These are phyloP conservation scores for Lojkania enalia DNA, from an alignment of 2,329 filamentous ascomycete genomes.

Conservation along the genomic window DNA sequence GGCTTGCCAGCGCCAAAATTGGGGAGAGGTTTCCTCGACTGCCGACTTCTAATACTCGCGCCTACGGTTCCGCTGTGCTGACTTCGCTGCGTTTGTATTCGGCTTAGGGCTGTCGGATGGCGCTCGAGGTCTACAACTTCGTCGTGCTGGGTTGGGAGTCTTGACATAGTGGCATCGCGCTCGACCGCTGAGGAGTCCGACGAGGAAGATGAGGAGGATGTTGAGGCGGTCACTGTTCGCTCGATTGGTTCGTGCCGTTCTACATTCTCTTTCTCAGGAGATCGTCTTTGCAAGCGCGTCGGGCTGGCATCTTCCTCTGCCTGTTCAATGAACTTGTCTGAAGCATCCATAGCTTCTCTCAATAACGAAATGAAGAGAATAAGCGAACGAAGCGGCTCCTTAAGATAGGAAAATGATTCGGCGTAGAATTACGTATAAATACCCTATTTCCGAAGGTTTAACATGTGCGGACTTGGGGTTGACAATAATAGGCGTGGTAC, in stretches of 20 bases:
- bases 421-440: no score
- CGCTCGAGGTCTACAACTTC: conserved; percentile 59
- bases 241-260: conserved; percentile 54
- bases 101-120: conserved; percentile 68
- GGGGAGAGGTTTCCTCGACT: conserved; percentile 63
- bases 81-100: conserved; percentile 70
- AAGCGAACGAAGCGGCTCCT: no score
- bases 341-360: conserved; percentile 50
- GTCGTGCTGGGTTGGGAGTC: conserved; percentile 66
- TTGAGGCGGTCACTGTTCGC: conserved; percentile 60
- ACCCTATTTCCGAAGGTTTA: no score
- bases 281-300: conserved; percentile 38
- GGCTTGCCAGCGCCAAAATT: conserved; percentile 74
- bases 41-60: conserved; percentile 49
- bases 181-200: conserved; percentile 48
- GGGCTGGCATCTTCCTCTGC: conserved; percentile 61
- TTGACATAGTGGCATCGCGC: conserved; percentile 55
- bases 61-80: conserved; percentile 77
- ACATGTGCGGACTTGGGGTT: no score
- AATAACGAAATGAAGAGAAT: no score
- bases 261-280: conserved; percentile 35
- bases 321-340: conserved; percentile 58
- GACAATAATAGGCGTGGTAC: not conserved
- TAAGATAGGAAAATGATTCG: no score
- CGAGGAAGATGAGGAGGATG: conserved; percentile 44